Percentiles rank a stretch among this genome's conserved stretches.
Evolutionary conservation across 139 green algal species (phyloP).

Genomic region (Tetraselmis striata): DNA sequence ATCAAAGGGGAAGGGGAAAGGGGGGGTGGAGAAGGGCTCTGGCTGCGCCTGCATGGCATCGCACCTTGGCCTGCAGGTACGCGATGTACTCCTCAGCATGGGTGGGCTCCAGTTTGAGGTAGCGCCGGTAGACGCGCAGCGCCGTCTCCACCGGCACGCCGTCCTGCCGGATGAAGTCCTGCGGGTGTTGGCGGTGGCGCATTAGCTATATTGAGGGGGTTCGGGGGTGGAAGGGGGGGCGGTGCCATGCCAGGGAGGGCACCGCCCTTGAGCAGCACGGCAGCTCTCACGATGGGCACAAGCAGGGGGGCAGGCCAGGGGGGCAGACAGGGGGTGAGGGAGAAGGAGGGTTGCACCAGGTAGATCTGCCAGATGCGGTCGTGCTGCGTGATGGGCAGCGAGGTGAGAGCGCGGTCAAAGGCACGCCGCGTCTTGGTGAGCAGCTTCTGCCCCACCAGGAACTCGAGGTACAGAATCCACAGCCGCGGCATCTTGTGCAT

Average conservation of each 20-base stretch:
- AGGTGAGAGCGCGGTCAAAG: slow-evolving; percentile 85
- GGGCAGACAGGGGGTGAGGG: not conserved
- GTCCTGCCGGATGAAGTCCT: slow-evolving; percentile 65
- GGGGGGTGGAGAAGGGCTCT: too few species aligned
- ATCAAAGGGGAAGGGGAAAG: too few species aligned
- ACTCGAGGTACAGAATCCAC: slow-evolving; percentile 87
- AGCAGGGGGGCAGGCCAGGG: too few species aligned
- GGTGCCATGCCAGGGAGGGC: too few species aligned
- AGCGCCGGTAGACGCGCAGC: slow-evolving; percentile 88
- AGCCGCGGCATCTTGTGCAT: slow-evolving; percentile 98
- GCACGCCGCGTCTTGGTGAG: slow-evolving; percentile 71
- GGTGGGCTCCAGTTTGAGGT: slow-evolving; percentile 91
- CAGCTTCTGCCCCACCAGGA: slow-evolving; percentile 58
- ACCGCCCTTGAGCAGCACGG: too few species aligned
- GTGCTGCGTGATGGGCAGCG: slow-evolving; percentile 96
- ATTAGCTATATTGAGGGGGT: too few species aligned
- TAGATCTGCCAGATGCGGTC: slow-evolving; percentile 92
- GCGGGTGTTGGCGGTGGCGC: too few species aligned
- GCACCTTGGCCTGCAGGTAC: slow-evolving; percentile 70
- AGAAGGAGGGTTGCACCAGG: slow-evolving; percentile 47
- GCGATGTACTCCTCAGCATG: slow-evolving; percentile 94
- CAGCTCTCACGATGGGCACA: too few species aligned
- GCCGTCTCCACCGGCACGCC: slow-evolving; percentile 88
- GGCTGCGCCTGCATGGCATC: too few species aligned
- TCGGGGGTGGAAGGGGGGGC: too few species aligned